Evolutionary conservation across 139 green algal species (phyloP).

Genomic region (Chlamydomonas applanata): DNA sequence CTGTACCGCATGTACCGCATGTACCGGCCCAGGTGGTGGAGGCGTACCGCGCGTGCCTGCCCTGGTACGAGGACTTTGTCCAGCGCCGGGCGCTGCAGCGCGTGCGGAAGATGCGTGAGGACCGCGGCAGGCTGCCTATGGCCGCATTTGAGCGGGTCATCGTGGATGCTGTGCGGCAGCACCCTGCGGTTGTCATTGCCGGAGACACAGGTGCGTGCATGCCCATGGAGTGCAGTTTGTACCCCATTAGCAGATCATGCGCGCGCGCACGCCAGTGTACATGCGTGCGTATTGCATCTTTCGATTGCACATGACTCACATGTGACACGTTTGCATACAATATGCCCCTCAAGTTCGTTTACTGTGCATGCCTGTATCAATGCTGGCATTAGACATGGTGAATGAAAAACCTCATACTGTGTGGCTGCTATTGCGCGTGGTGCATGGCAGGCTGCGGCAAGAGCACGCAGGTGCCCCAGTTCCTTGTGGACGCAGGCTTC

Average conservation of each 20-base stretch:
- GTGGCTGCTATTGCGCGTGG: too few relatives aligned
- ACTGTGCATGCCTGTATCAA: too few relatives aligned
- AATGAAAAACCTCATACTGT: too few relatives aligned
- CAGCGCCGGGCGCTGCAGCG: conserved; percentile 18
- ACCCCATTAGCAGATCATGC: too few relatives aligned
- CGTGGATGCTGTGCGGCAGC: conserved; percentile 45
- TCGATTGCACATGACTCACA: neutral
- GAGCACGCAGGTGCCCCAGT: conserved; percentile 77
- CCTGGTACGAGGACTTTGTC: conserved; percentile 39
- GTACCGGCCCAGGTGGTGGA: conserved; percentile 26
- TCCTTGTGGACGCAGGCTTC: conserved; percentile 51
- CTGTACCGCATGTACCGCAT: too few relatives aligned
- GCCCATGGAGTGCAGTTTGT: too few relatives aligned
- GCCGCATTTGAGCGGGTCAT: conserved; percentile 46
- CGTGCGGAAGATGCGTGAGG: conserved; percentile 35
- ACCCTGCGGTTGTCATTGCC: conserved; percentile 71
- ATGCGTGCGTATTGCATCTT: neutral
- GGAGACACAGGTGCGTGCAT: conserved; percentile 83
- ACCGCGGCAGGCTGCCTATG: conserved; percentile 53
- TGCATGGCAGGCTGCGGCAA: conserved; percentile 72
- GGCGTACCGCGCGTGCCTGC: conserved; percentile 29
- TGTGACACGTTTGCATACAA: too few relatives aligned
- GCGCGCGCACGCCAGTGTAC: conserved; percentile 46
- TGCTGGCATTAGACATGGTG: too few relatives aligned
- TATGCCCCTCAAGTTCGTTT: too few relatives aligned